Conservation (phyloP, 2,329 filamentous ascomycete species). For the Exophiala xenobiotica region DNA sequence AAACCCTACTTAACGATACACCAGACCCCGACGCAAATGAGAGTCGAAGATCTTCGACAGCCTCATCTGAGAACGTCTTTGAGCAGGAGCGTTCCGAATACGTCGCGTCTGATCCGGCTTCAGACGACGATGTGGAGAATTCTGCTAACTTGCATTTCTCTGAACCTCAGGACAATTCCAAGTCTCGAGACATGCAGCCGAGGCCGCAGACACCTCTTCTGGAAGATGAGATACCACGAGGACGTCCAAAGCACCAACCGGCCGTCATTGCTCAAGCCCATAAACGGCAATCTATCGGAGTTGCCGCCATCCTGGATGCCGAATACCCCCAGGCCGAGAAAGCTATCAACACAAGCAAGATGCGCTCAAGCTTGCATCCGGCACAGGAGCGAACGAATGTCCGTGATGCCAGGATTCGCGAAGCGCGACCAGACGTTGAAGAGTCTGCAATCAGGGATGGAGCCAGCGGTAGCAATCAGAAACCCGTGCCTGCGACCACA, state of each 20-base stretch:
- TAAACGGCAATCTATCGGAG: slow-evolving; percentile 10
- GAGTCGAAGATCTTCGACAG: too few relatives aligned
- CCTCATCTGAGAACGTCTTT: too few relatives aligned
- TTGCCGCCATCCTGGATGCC: slow-evolving; percentile 9
- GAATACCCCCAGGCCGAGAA: slow-evolving; percentile 6
- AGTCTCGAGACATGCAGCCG: not conserved
- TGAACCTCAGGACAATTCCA: not conserved
- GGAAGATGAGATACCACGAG: not conserved
- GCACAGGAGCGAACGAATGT: not conserved
- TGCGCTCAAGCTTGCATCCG: not conserved
- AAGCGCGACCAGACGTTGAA: too few relatives aligned
- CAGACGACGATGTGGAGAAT: not conserved
- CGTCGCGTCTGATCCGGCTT: too few relatives aligned
- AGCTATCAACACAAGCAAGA: slow-evolving; percentile 6
- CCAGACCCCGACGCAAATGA: too few relatives aligned
- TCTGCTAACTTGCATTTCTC: not conserved
- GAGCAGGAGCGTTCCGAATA: too few relatives aligned
- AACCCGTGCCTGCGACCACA: too few relatives aligned
- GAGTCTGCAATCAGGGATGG: too few relatives aligned
- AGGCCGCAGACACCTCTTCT: slow-evolving; percentile 1
- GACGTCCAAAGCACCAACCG: not conserved
- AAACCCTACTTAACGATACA: too few relatives aligned
- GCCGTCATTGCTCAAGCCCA: not conserved
- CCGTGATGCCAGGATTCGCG: not conserved
- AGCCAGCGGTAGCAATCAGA: too few relatives aligned